phyloP scores from a whole-genome alignment of 2,329 filamentous ascomycete genomes.

The Epichloe uncinata region DNA sequence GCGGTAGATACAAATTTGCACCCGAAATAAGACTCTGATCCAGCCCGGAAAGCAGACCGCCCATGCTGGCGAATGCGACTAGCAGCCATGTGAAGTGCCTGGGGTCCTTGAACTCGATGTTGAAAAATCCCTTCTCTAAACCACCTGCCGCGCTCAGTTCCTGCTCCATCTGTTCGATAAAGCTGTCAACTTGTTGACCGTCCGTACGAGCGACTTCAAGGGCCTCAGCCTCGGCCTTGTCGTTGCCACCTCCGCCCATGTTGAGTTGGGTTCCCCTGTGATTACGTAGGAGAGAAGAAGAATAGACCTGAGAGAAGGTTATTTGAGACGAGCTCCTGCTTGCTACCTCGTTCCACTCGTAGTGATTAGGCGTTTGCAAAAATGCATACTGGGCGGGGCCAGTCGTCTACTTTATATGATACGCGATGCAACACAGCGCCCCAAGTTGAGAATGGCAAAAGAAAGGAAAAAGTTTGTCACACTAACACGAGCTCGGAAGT shows the following conservation, averaged over 20 bases:
- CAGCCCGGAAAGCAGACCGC: slow-evolving; percentile 56
- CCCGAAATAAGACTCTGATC: slow-evolving; percentile 63
- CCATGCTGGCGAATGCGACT: slow-evolving; percentile 62
- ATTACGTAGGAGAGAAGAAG: not conserved
- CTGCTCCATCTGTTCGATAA: slow-evolving; percentile 28
- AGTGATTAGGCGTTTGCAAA: not conserved
- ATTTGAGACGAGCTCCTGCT: not conserved
- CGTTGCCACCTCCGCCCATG: slow-evolving; percentile 7
- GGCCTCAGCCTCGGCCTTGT: slow-evolving; percentile 21
- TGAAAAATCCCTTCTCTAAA: slow-evolving; percentile 29
- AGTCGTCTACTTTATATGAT: not conserved
- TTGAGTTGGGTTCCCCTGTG: not conserved
- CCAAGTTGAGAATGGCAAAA: not conserved
- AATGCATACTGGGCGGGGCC: not conserved
- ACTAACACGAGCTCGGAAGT: not conserved
- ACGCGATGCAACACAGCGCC: not conserved
- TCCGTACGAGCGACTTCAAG: slow-evolving; percentile 23
- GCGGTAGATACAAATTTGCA: slow-evolving; percentile 53
- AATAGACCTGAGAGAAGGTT: not conserved
- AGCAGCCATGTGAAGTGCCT: slow-evolving; percentile 54
- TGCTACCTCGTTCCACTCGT: not conserved
- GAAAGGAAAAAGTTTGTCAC: not conserved
- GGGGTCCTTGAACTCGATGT: slow-evolving; percentile 47
- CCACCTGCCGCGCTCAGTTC: slow-evolving; percentile 23
- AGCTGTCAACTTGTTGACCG: slow-evolving; percentile 22